Evolutionary conservation across 208 protist genomes (phyloP).

Genomic region (Giardia muris): DNA sequence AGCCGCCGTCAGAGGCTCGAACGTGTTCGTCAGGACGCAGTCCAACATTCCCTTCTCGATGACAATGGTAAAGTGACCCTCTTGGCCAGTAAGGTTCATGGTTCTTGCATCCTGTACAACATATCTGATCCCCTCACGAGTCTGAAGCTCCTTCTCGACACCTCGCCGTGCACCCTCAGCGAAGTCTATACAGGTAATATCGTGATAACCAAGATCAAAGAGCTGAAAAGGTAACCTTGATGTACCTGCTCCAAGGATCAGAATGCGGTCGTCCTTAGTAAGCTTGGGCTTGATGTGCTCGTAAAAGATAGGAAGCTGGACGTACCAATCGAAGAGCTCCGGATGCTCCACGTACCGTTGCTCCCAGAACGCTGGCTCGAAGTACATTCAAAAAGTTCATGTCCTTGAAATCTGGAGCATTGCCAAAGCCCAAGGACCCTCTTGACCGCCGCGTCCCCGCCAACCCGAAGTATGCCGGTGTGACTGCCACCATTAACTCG

Average conservation of each 20-base stretch:
- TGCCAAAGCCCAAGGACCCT: neutral
- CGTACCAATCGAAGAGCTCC: slow-evolving; percentile 17
- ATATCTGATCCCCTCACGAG: neutral
- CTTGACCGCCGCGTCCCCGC: neutral
- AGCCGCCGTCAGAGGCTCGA: neutral
- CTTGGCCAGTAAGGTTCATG: neutral
- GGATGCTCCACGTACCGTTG: neutral
- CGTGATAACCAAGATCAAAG: slow-evolving; percentile 24
- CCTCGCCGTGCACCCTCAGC: neutral
- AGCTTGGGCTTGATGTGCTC: neutral
- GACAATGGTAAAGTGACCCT: neutral
- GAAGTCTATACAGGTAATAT: slow-evolving; percentile 7
- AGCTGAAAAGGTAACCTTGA: slow-evolving; percentile 16
- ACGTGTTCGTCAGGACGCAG: neutral
- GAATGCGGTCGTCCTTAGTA: neutral
- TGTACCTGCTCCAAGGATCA: slow-evolving; percentile 1
- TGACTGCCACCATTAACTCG: slow-evolving; percentile 8
- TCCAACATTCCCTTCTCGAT: neutral
- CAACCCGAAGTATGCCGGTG: slow-evolving; percentile 4
- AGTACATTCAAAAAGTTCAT: neutral
- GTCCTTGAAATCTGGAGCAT: neutral
- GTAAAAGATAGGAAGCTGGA: neutral
- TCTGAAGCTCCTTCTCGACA: neutral
- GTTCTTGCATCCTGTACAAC: neutral
- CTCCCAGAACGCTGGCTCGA: slow-evolving; percentile 4